Evolutionary conservation across 805 yeast genomes (phyloP), one percentile per base, ranked within the genome.

Genomic region (Candida railenensis): DNA sequence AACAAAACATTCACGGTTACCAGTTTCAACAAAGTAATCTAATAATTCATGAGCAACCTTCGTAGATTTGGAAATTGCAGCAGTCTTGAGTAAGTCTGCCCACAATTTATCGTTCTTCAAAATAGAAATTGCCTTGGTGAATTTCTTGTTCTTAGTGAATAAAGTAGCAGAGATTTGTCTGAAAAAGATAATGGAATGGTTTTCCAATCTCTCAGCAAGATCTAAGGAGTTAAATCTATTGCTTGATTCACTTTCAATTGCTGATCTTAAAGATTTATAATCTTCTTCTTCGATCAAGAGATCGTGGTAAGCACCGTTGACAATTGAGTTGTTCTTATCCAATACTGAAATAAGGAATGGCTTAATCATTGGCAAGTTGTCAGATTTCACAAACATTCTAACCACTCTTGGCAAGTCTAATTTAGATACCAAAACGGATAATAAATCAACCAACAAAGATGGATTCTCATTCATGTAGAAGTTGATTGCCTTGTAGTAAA

Each of bases 221-320:
- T 89, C 97, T 55, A 94, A 75, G 47, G 92, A 87, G 66, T 94
- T 97, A 70, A 85, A 94, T 66, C 94, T 82, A 69, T 91, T 96
- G 65, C 86, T 85, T 22, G 89, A 78, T 53, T 71, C 76, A 48
- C 65, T 71, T 50, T 92, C 98, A 53, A 92, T 90, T 22, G 91
- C 87, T 51, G 85, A 83, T 56, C 88, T 82, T 65, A 94, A 77
- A 16, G 97, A 85, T 69, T 89, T 88, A 76, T 92, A 83, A 67
- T 94, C 98, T 67, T 90, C 95, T 71, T 94, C 98, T 73, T 94
- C 99, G 54, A 94, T 89, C 71, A 94, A 79, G 60, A 94, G 71
- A 60, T 91, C 96, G 63, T 94, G 98, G 71, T 92, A 92, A 12
- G 98, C 98, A 59, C 85, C 83, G 71, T 94, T 94, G 38, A 94